Evolutionary conservation across 2,329 filamentous ascomycete species (phyloP).

Genomic region (Orbilia javanica): DNA sequence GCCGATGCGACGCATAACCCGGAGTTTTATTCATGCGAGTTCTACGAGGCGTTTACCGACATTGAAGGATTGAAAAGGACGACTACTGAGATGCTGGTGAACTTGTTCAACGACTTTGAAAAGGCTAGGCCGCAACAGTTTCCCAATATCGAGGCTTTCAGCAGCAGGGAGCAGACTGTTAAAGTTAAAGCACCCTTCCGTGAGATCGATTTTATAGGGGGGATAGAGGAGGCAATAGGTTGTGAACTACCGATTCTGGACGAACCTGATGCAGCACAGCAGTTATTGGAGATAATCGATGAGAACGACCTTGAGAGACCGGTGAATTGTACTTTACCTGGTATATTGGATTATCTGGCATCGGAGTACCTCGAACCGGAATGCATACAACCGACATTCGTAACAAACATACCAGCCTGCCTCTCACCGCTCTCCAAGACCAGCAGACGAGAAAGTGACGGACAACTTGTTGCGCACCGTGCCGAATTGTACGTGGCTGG

Average conservation of each 20-base stretch:
- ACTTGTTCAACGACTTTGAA: slow-evolving; percentile 71
- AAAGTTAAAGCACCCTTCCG: slow-evolving; percentile 72
- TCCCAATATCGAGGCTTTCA: slow-evolving; percentile 32
- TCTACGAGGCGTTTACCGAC: slow-evolving; percentile 87
- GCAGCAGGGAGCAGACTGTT: slow-evolving; percentile 61
- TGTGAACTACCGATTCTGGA: slow-evolving; percentile 75
- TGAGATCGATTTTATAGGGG: slow-evolving; percentile 85
- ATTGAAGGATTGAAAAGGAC: slow-evolving; percentile 79
- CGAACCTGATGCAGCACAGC: slow-evolving; percentile 70
- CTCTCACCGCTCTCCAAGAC: slow-evolving; percentile 71
- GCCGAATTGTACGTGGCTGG: slow-evolving; percentile 86
- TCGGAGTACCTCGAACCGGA: slow-evolving; percentile 81
- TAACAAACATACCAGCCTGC: slow-evolving; percentile 78
- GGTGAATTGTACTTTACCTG: slow-evolving; percentile 72
- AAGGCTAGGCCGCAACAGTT: slow-evolving; percentile 65
- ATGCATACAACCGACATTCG: slow-evolving; percentile 78
- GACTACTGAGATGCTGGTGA: slow-evolving; percentile 78
- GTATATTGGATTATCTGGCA: slow-evolving; percentile 84
- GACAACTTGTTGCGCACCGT: slow-evolving; percentile 82
- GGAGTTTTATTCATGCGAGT: slow-evolving; percentile 97
- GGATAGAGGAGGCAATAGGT: slow-evolving; percentile 77
- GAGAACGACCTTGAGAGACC: slow-evolving; percentile 68
- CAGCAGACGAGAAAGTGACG: slow-evolving; percentile 65
- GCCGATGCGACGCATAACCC: slow-evolving; percentile 93
- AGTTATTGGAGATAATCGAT: slow-evolving; percentile 70